phyloP scores from a whole-genome alignment of 768 basidiomycete species.

The Lactarius psammicola region DNA sequence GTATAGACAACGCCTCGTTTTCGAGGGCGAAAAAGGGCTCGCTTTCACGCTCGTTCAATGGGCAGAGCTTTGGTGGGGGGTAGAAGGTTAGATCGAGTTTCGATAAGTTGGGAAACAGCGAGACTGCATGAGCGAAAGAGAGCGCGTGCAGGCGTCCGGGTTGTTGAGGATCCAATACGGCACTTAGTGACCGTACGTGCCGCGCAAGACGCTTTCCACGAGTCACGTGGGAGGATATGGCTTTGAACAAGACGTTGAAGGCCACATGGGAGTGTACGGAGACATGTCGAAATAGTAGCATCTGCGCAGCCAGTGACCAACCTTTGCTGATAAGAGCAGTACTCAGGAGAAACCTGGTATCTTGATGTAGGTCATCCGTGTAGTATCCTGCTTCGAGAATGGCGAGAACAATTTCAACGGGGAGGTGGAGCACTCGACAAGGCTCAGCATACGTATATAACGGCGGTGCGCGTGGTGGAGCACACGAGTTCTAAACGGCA shows the following conservation, averaged over 20 bases:
- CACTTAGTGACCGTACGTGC: slow-evolving; percentile 55
- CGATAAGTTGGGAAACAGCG: slow-evolving; percentile 57
- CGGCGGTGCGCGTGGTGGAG: background rate
- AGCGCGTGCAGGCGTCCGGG: slow-evolving; percentile 53
- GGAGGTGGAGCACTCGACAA: slow-evolving; percentile 37
- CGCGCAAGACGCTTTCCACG: slow-evolving; percentile 48
- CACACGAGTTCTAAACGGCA: background rate
- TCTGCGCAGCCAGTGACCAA: slow-evolving; percentile 66
- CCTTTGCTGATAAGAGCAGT: slow-evolving; percentile 61
- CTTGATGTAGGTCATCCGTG: slow-evolving; percentile 36
- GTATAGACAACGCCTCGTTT: slow-evolving; percentile 46
- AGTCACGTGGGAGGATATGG: slow-evolving; percentile 47
- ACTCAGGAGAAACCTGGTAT: slow-evolving; percentile 45
- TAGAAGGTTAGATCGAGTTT: slow-evolving; percentile 59
- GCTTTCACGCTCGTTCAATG: slow-evolving; percentile 24
- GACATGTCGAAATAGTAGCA: slow-evolving; percentile 59
- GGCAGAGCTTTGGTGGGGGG: slow-evolving; percentile 48
- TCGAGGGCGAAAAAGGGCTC: slow-evolving; percentile 30
- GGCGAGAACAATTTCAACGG: slow-evolving; percentile 60
- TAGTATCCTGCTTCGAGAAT: slow-evolving; percentile 60
- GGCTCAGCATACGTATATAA: background rate
- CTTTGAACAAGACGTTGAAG: slow-evolving; percentile 52
- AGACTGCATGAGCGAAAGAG: slow-evolving; percentile 58
- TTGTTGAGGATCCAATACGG: slow-evolving; percentile 66
- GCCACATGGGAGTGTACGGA: slow-evolving; percentile 52